Base-by-base conservation (phyloP, 225 moss, liverwort and hornwort genomes). In the Pseudisothecium myosuroides region DNA sequence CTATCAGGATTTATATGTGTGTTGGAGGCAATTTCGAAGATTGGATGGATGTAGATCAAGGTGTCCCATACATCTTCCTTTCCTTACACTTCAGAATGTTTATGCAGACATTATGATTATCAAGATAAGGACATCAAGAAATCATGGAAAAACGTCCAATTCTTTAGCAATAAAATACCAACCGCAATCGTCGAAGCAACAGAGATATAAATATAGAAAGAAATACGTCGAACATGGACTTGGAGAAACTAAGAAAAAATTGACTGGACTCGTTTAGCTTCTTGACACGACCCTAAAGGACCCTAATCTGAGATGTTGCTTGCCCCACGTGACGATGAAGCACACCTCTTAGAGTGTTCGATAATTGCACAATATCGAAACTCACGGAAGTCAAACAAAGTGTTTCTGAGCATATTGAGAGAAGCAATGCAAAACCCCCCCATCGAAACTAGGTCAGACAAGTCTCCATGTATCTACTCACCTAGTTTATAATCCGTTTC, bases 401-500 rank as follows among this genome's bases (percentile, higher is more conserved):
- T 49, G 60, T 49, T 22, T 63, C 66, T 73, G n/a, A 43, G 72
- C 65, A 85, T 66, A 81, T 58, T 89, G 67, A 76, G 83, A 89
- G 52, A 69, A 69, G 87, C 73, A 83, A 63, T 69, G 71, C 86
- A 49, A 72, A 54, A 32, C 34, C n/a, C n/a, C n/a, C 27, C 32
- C 78, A 76, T 63, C 55, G n/a, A 83, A 63, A 82, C 77, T 63
- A 84, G 79, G 80, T 66, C 87, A 71, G 68, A 85, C 74, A 87
- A 76, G 64, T 81, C 43, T 66, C 64, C 39, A 63, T 15, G 45
- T 49, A 23, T 85, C 54, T 88, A 72, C 91, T 85, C 86, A 93
- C 93, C 93, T 88, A 71, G 39, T 54, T 71, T 47, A 55, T 68
- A 45, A 75, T 86, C 86, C 79, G 90, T 55, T 85, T 84, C 90